Evolutionary conservation across 805 yeast genomes (phyloP).

Genomic region (Kockiozyma suomiensis): DNA sequence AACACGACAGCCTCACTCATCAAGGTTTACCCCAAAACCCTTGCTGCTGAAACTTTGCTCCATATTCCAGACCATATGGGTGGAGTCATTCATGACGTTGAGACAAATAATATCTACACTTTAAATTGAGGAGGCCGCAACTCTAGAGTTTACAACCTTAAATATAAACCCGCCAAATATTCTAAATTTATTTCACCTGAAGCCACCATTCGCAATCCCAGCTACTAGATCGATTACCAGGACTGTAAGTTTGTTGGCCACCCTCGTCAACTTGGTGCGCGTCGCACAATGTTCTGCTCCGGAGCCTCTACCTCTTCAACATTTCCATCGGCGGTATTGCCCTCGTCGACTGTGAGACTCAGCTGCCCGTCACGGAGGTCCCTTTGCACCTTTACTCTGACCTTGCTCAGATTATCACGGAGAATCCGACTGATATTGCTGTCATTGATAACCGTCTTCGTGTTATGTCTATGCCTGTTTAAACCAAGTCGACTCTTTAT

Average conservation of each 20-base stretch:
- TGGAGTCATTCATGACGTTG: conserved; percentile 15
- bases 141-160: conserved; percentile 5
- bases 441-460: conserved; percentile 21
- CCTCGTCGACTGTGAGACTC: conserved; percentile 14
- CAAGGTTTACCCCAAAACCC: conserved; percentile 16
- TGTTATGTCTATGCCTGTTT: conserved; percentile 21
- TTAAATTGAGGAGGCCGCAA: conserved; percentile 22
- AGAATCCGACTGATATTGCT: conserved; percentile 16
- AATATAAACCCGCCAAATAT: not conserved
- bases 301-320: conserved; percentile 6
- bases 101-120: conserved; percentile 5
- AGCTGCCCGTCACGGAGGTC: conserved; percentile 15
- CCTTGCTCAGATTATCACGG: conserved; percentile 8
- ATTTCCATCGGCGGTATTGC: conserved; percentile 14
- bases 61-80: conserved; percentile 20
- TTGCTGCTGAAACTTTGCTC: conserved; percentile 7
- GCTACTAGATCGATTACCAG: conserved; percentile 20
- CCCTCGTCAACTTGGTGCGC: not conserved
- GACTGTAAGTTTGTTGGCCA: conserved; percentile 22
- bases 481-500: conserved; percentile 20
- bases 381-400: conserved; percentile 11
- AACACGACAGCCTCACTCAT: conserved; percentile 16
- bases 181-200: conserved; percentile 3
- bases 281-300: conserved; percentile 16
- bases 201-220: conserved; percentile 4